Evolutionary conservation across 768 basidiomycete genomes (phyloP), one percentile per base, ranked within the genome.

Genomic region (Naganishia friedmannii): DNA sequence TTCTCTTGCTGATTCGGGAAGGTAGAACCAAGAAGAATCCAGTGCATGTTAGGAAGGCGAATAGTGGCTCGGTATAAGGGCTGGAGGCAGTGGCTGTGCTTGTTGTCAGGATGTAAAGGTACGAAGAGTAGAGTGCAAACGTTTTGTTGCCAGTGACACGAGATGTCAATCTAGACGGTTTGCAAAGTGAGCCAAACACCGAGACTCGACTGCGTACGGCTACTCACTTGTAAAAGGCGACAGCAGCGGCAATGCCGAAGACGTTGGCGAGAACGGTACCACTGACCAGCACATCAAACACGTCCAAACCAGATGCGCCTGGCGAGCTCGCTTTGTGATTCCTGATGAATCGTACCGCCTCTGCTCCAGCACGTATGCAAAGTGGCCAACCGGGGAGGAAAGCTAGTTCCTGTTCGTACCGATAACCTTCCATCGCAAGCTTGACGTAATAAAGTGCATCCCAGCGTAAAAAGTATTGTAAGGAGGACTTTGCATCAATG

Each of bases 1-100:
- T 46, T 37, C 28, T 19, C 37, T 68, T 29, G 67, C 32, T 56
- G 39, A 54, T 55, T 8, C 67, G 67, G 39, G 53, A 56, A 5
- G 67, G 42, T 15, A 54, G 39, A 42, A 31, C 37, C 23, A 70
- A 10, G 65, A 34, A 56, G 15, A 73, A 71, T 84, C 90, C 92
- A 76, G 81, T 83, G 77, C 94, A 95, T 0, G 92, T 90, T 29
- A 90, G 81, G 70, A 86, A 86, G 0, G 93, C 89, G 80, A 91
- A 94, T 79, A 92, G 89, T 0, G 93, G 90, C 76, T 98, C 95
- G 58, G 83, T 87, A 79, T 90, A 95, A 0, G 90, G 85, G 0
- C 89, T 88, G 55, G 89, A 85, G 29, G 87, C 79, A 0, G 90
- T 88, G 0, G 86, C 85, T 1, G 93, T 93, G 54, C 92, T 91